Percentiles rank a stretch among this genome's conserved stretches.
These are phyloP conservation scores for Penicillium sp. DNA, from an alignment of 2,329 filamentous ascomycete genomes.

Conservation along the genomic window DNA sequence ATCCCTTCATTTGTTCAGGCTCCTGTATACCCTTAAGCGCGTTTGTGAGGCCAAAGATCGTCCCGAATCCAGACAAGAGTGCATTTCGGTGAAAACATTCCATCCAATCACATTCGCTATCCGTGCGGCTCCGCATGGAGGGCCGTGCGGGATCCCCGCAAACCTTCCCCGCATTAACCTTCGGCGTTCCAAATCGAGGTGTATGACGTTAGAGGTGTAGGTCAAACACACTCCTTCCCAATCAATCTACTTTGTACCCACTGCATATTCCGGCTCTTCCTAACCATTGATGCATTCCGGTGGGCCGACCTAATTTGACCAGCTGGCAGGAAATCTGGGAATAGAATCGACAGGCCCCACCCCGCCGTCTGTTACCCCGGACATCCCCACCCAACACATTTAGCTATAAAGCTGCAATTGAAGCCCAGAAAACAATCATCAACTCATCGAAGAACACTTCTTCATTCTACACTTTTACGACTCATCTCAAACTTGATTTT, in stretches of 20 bases:
- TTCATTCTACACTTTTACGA: not conserved
- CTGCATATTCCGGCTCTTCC: too few species aligned
- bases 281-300: not conserved
- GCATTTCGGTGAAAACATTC: not conserved
- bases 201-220: not conserved
- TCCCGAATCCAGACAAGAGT: not conserved
- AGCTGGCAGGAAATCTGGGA: not conserved
- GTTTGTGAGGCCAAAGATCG: not conserved
- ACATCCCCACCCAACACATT: not conserved
- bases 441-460: not conserved
- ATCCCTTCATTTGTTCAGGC: not conserved
- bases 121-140: conserved; percentile 18
- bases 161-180: conserved; percentile 14
- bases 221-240: not conserved
- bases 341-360: not conserved
- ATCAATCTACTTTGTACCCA: not conserved
- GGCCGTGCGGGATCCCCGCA: conserved; percentile 8
- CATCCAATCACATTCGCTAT: not conserved
- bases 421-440: not conserved
- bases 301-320: conserved; percentile 4
- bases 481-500: not conserved
- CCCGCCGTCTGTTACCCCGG: not conserved
- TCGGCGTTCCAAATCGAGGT: not conserved
- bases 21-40: not conserved
- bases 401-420: conserved; percentile 8